Evolutionary conservation across 768 basidiomycete species (phyloP), one percentile per base, ranked within the genome.

Genomic region (Lactifluus echinatus): DNA sequence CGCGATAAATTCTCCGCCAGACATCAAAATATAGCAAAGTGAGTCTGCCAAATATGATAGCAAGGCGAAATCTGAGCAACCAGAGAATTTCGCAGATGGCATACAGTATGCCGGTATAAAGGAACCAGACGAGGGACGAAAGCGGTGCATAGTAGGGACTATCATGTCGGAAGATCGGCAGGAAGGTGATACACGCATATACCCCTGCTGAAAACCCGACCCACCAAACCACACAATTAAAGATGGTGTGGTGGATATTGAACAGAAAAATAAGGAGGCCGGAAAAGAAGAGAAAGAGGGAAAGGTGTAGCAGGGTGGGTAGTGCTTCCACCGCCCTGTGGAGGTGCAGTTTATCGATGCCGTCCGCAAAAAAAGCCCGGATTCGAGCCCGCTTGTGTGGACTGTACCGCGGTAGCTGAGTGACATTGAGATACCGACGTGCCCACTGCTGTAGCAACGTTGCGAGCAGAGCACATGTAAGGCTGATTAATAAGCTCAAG

Each of bases 271-370:
- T 10, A 50, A 56, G 17, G n/a, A n/a, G n/a, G n/a, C n/a, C n/a
- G n/a, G n/a, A n/a, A n/a, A n/a, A n/a, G n/a, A n/a, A n/a, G n/a
- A 56, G 24, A 33, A 56, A 43, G 7, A 56, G 31, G 24, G 55
- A 50, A 36, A 50, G 47, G 8, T 49, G 47, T 19, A 50, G 17
- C 2, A 56, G n/a, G 21, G 19, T 7, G n/a, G 31, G 33, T n/a
- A 37, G 8, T 0, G 19, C 14, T 8, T 8, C 40, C 2, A 19
- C 12, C 15, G 23, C 48, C 40, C 26, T 44, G 15, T 8, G 7
- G 8, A 19, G 4, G 21, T 40, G 14, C 6, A 19, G 4, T 8
- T 26, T 28, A 4, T 36, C 19, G 15, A 21, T 8, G 1, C 31
- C n/a, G 2, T 36, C 33, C 24, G 34, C 12, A 12, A 56, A 50